Percentiles rank a stretch among this genome's conserved stretches.
phyloP scores from a whole-genome alignment of 495 filamentous ascomycete species.

The Daldinia bambusicola region DNA sequence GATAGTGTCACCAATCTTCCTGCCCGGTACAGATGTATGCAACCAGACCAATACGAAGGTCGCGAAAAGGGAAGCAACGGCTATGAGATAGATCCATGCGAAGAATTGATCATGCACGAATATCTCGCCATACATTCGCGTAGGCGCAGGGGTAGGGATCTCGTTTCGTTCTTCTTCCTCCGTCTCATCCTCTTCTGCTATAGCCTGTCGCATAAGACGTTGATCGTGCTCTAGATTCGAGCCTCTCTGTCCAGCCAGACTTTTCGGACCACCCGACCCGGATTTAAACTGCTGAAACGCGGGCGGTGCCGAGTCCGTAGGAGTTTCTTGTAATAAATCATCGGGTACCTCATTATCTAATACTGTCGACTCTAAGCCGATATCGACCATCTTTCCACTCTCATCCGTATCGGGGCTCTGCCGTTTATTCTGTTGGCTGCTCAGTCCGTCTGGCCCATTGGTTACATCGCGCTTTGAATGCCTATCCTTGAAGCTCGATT shows the following conservation, averaged over 20 bases:
- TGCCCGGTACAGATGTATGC: slow-evolving; percentile 77
- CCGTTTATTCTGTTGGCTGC: slow-evolving; percentile 54
- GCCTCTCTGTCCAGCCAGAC: slow-evolving; percentile 34
- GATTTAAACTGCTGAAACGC: slow-evolving; percentile 82
- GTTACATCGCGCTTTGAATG: slow-evolving; percentile 47
- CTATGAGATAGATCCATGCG: slow-evolving; percentile 89
- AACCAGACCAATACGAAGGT: slow-evolving; percentile 89
- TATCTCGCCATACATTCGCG: slow-evolving; percentile 56
- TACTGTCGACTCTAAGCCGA: slow-evolving; percentile 77
- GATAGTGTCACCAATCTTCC: slow-evolving; percentile 85
- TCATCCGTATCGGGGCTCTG: slow-evolving; percentile 61
- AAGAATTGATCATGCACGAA: slow-evolving; percentile 86
- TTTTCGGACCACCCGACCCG: slow-evolving; percentile 38
- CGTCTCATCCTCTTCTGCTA: slow-evolving; percentile 48
- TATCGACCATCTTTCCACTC: slow-evolving; percentile 80
- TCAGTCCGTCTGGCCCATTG: slow-evolving; percentile 57
- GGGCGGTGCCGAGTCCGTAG: slow-evolving; percentile 76
- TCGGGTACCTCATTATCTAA: slow-evolving; percentile 69
- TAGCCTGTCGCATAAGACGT: slow-evolving; percentile 47
- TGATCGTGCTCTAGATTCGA: slow-evolving; percentile 47
- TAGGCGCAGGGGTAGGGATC: slow-evolving; percentile 41
- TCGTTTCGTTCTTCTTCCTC: slow-evolving; percentile 39
- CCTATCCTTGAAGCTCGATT: slow-evolving; percentile 53
- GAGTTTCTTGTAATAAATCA: slow-evolving; percentile 65
- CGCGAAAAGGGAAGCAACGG: slow-evolving; percentile 80